Percentiles rank a stretch among this genome's conserved stretches.
Evolutionary conservation across 2,329 filamentous ascomycete genomes (phyloP).

Genomic region (Cladophialophora bantiana): DNA sequence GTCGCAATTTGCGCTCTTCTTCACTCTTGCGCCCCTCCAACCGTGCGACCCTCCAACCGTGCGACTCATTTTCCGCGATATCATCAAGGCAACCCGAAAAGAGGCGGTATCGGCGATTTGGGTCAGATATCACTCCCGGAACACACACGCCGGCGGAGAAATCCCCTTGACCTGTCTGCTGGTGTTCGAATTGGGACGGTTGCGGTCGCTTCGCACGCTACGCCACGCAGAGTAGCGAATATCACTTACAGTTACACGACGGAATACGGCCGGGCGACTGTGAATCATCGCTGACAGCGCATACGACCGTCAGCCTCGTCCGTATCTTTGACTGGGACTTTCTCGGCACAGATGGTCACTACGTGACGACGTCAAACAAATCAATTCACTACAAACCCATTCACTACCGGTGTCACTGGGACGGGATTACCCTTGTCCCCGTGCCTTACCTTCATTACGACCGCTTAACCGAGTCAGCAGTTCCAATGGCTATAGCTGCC

Average conservation of each 20-base stretch:
- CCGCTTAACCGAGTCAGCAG: conserved; percentile 14
- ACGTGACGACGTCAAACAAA: conserved; percentile 8
- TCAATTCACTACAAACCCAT: conserved; percentile 15
- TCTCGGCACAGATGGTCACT: conserved; percentile 18
- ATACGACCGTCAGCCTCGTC: conserved; percentile 35
- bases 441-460: conserved; percentile 20
- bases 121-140: conserved; percentile 9
- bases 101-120: conserved; percentile 22
- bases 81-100: conserved; percentile 18
- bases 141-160: background rate
- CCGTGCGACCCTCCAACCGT: background rate
- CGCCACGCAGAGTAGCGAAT: background rate
- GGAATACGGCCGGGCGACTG: conserved; percentile 30
- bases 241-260: conserved; percentile 21
- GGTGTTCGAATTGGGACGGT: conserved; percentile 2
- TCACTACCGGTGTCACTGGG: conserved; percentile 19
- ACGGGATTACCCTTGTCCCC: conserved; percentile 26
- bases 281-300: conserved; percentile 31
- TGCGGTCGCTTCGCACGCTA: conserved; percentile 10
- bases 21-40: conserved; percentile 5
- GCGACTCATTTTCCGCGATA: background rate
- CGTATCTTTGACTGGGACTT: conserved; percentile 3
- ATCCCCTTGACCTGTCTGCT: conserved; percentile 12
- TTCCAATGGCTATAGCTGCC: conserved; percentile 29
- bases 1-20: background rate